Evolutionary conservation across 1,284 basidiomycete genomes (phyloP).

Genomic region (Moesziomyces sp.): DNA sequence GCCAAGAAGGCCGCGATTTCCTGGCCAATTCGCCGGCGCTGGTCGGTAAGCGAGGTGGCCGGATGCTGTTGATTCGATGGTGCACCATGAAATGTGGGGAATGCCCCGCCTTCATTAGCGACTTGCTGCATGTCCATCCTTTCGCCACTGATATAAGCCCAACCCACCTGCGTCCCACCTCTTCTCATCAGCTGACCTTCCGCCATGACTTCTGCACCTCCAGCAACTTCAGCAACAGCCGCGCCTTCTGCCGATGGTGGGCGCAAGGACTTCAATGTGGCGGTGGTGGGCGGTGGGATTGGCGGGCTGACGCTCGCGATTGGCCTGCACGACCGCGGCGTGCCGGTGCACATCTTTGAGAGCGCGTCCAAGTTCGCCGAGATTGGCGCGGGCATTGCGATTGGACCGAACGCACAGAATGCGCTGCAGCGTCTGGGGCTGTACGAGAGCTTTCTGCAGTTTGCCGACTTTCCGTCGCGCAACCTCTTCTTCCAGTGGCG

Average conservation of each 20-base stretch:
- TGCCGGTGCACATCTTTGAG: slow-evolving; percentile 47
- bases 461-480: slow-evolving; percentile 36
- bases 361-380: slow-evolving; percentile 36
- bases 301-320: slow-evolving; percentile 50
- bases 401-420: slow-evolving; percentile 29
- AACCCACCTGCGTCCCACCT: background rate
- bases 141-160: background rate
- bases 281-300: slow-evolving; percentile 51
- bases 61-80: background rate
- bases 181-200: background rate
- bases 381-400: slow-evolving; percentile 49
- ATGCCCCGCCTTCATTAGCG: too few species aligned
- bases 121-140: background rate
- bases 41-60: background rate
- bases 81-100: too few species aligned
- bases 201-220: slow-evolving; percentile 1
- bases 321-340: slow-evolving; percentile 23
- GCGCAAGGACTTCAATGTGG: slow-evolving; percentile 41
- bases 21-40: background rate
- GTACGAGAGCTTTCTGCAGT: slow-evolving; percentile 34
- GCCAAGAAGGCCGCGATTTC: slow-evolving; percentile 4
- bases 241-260: too few species aligned
- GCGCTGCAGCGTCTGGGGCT: slow-evolving; percentile 32
- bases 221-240: background rate
- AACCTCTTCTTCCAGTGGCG: slow-evolving; percentile 56